phyloP scores from a whole-genome alignment of 805 yeast genomes.

The Candida succiphila region DNA sequence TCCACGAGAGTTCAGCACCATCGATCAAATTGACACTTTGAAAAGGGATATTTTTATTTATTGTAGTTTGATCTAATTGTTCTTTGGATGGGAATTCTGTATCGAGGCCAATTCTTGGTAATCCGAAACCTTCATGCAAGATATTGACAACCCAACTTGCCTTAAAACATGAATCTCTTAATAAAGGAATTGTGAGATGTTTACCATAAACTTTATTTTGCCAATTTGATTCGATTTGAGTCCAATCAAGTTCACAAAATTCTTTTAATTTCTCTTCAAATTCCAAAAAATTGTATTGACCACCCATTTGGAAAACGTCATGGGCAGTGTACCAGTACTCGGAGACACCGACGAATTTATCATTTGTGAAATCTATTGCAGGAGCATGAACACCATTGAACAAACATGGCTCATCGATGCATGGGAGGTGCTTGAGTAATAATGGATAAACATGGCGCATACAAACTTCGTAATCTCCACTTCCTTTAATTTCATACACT shows the following conservation, averaged over 20 bases:
- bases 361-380: slow-evolving; percentile 63
- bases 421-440: slow-evolving; percentile 68
- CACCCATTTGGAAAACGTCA: slow-evolving; percentile 82
- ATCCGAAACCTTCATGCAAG: slow-evolving; percentile 83
- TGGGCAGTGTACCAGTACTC: slow-evolving; percentile 98
- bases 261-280: slow-evolving; percentile 58
- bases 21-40: slow-evolving; percentile 73
- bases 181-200: slow-evolving; percentile 41
- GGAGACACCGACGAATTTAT: slow-evolving; percentile 85
- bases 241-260: slow-evolving; percentile 77
- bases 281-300: slow-evolving; percentile 68
- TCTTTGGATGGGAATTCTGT: slow-evolving; percentile 14
- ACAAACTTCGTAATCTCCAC: slow-evolving; percentile 74
- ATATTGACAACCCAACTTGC: slow-evolving; percentile 90
- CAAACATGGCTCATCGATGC: slow-evolving; percentile 80
- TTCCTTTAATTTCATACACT: slow-evolving; percentile 50
- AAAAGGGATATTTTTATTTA: slow-evolving; percentile 45
- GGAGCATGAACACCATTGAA: slow-evolving; percentile 97
- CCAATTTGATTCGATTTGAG: slow-evolving; percentile 33
- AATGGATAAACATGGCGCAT: slow-evolving; percentile 65
- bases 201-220: slow-evolving; percentile 47
- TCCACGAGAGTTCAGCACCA: slow-evolving; percentile 91
- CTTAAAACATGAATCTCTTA: slow-evolving; percentile 81
- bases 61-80: slow-evolving; percentile 12
- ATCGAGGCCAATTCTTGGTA: slow-evolving; percentile 65